Base-by-base conservation (phyloP, 2,329 filamentous ascomycete genomes). In the Lecanicillium sp. region DNA sequence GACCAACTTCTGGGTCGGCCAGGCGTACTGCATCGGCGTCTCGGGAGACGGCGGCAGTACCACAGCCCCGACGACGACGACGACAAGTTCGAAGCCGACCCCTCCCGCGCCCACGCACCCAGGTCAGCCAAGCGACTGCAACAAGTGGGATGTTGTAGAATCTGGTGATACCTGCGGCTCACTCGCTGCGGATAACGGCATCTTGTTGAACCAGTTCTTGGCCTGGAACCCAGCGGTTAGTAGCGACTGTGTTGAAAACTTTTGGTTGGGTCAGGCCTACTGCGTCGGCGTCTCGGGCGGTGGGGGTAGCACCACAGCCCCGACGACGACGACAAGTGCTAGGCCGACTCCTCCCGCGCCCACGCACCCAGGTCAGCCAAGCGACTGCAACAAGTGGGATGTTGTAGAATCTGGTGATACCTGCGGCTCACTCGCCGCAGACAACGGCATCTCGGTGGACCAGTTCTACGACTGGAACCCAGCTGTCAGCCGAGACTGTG, bases 401-500 rank as follows among this genome's bases (percentile, higher is more conserved):
- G 42, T 36, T 11, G 39, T 53, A 31, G 34, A 36, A n/a, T 19
- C 20, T 11, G 49, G 46, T 32, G 50, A 51, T 15, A 32, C 30
- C n/a, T 53, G 50, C 44, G 17, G 31, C n/a, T 40, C 42, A 9
- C 41, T 51, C 13, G 17, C 19, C n/a, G 15, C 29, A 14, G 39
- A 45, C 33, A 49, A 45, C 25, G 37, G 34, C 20, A 54, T 55
- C 45, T 55, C 48, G 4, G 31, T 15, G n/a, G 47, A 36, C 28
- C 36, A 55, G 43, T 54, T 56, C 34, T 28, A 49, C 15, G 33
- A 38, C 7, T 55, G 49, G 51, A 53, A 57, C 29, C 53, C 54
- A 5, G 49, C 41, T 11, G 45, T 57, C 10, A 49, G 46, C 4
- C 25, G 28, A 5, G 51, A 58, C 44, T 57, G 54, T 44, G 12